Percentiles rank a stretch among this genome's conserved stretches.
phyloP scores from a whole-genome alignment of 2,329 filamentous ascomycete species.

The Aspergillus pseudoterreus region DNA sequence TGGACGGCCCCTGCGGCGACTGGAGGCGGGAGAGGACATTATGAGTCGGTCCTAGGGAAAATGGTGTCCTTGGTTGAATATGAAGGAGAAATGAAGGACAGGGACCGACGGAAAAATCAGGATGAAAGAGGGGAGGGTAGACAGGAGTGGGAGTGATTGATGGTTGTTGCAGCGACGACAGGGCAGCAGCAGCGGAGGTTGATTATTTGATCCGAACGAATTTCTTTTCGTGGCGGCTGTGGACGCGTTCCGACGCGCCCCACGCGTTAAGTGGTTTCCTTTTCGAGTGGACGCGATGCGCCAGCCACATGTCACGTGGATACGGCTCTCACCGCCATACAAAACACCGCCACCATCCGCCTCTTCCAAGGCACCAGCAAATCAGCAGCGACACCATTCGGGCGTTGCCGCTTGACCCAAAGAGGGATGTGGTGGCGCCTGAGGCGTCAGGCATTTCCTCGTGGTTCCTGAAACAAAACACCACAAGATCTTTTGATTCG shows the following conservation, averaged over 20 bases:
- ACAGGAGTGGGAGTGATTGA: conserved; percentile 9
- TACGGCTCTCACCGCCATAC: background rate
- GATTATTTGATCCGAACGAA: conserved; percentile 11
- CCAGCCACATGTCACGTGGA: background rate
- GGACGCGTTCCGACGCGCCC: conserved; percentile 26
- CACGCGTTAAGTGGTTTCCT: conserved; percentile 33
- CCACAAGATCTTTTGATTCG: background rate
- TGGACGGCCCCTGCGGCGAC: conserved; percentile 39
- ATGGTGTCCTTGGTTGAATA: conserved; percentile 1
- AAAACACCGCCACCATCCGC: background rate
- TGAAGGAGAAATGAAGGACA: conserved; percentile 6
- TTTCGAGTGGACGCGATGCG: conserved; percentile 14
- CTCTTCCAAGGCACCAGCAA: background rate
- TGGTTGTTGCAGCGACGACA: conserved; percentile 15
- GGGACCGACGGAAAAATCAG: background rate
- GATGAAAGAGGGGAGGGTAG: conserved; percentile 1
- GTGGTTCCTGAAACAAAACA: no score
- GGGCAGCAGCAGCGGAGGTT: conserved; percentile 10
- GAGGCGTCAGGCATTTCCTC: background rate
- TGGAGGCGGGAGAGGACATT: conserved; percentile 44
- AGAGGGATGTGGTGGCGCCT: background rate
- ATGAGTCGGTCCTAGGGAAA: conserved; percentile 11
- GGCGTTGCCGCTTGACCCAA: background rate
- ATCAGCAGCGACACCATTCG: background rate
- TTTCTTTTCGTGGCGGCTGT: conserved; percentile 10